These are phyloP conservation scores for Ascochyta koolunga DNA, from an alignment of 2,329 filamentous ascomycete genomes.

Conservation along the genomic window DNA sequence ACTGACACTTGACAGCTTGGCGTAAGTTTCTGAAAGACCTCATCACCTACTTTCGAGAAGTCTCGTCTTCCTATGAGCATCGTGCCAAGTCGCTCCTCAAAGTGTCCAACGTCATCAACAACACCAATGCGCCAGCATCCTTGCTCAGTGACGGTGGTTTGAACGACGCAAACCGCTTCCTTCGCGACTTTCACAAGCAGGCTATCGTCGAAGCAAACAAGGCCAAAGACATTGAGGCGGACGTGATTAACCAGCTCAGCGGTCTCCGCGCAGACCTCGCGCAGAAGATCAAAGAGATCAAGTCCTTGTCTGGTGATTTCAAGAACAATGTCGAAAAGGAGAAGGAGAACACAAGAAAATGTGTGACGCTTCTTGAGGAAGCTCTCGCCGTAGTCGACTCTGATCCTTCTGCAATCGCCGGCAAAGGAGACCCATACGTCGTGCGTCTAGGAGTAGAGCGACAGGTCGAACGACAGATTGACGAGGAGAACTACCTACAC, in stretches of 20 bases:
- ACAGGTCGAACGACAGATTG: slow-evolving; percentile 88
- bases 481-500: slow-evolving; percentile 97
- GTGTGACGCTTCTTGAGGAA: slow-evolving; percentile 81
- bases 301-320: slow-evolving; percentile 89
- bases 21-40: slow-evolving; percentile 93
- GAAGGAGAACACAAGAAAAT: slow-evolving; percentile 81
- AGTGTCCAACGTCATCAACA: slow-evolving; percentile 83
- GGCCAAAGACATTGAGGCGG: slow-evolving; percentile 86
- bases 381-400: slow-evolving; percentile 78
- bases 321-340: slow-evolving; percentile 97
- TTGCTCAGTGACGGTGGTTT: slow-evolving; percentile 86
- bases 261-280: slow-evolving; percentile 86
- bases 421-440: slow-evolving; percentile 92
- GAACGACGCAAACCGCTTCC: slow-evolving; percentile 80
- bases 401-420: slow-evolving; percentile 74
- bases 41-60: slow-evolving; percentile 90
- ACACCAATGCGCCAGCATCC: slow-evolving; percentile 72
- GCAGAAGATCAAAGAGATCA: slow-evolving; percentile 99
- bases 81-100: slow-evolving; percentile 82
- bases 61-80: slow-evolving; percentile 86
- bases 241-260: slow-evolving; percentile 86
- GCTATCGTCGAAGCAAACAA: slow-evolving; percentile 83
- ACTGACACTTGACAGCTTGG: slow-evolving; percentile 71
- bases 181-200: slow-evolving; percentile 82
- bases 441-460: slow-evolving; percentile 84